Evolutionary conservation across 768 basidiomycete species (phyloP).

Genomic region (Lactifluus echinatus): DNA sequence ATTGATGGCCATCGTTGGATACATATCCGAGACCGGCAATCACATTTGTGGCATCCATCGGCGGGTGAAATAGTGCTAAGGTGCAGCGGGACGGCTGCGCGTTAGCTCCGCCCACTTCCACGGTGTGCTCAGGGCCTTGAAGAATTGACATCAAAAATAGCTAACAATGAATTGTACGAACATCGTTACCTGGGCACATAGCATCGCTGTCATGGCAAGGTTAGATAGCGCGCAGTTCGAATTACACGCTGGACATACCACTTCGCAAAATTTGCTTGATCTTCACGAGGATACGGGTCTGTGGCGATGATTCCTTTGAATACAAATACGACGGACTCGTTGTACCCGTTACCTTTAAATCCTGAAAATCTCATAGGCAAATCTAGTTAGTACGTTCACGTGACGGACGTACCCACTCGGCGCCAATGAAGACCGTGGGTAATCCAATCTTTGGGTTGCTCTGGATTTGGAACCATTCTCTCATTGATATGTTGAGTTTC

Average conservation of each 20-base stretch:
- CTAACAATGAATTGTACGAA: too few relatives aligned
- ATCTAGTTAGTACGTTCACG: conserved; percentile 4
- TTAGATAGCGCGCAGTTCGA: not conserved
- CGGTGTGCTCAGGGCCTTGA: conserved; percentile 44
- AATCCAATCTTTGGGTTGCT: conserved; percentile 43
- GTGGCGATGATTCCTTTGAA: not conserved
- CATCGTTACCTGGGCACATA: conserved; percentile 38
- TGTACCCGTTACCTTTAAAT: conserved; percentile 38
- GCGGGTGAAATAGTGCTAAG: conserved; percentile 44
- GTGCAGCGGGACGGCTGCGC: conserved; percentile 47
- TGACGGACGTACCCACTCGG: conserved; percentile 38
- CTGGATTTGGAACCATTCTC: conserved; percentile 38
- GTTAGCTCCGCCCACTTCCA: conserved; percentile 17
- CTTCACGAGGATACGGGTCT: conserved; percentile 55
- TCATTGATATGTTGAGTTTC: conserved; percentile 40
- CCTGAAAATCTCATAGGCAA: conserved; percentile 27
- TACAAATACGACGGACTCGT: not conserved
- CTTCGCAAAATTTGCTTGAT: conserved; percentile 43
- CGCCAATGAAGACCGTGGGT: conserved; percentile 50
- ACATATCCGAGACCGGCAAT: conserved; percentile 36
- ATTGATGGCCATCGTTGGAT: conserved; percentile 50
- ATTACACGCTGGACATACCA: conserved; percentile 33
- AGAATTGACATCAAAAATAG: not conserved
- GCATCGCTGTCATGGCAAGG: conserved; percentile 31
- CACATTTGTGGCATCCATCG: conserved; percentile 25